Conservation (phyloP, 805 yeast species). For the Yamadazyma tumulicola region DNA sequence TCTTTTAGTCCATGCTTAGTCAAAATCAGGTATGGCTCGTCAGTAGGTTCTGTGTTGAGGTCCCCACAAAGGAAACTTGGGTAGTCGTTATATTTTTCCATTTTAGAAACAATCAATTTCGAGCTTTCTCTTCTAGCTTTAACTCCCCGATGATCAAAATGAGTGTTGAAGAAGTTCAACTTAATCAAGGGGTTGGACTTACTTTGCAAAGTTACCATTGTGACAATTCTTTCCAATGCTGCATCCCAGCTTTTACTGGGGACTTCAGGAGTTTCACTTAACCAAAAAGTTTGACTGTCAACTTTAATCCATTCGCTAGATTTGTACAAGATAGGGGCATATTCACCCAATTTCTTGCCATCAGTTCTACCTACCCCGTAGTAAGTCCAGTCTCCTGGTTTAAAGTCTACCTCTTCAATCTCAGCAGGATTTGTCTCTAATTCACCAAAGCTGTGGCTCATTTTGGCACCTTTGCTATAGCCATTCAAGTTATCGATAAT, state of each 20-base stretch:
- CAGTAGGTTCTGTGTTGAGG: slow-evolving; percentile 40
- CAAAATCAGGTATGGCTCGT: slow-evolving; percentile 39
- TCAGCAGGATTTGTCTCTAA: too few relatives aligned
- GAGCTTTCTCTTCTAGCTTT: slow-evolving; percentile 34
- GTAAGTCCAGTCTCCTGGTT: slow-evolving; percentile 26
- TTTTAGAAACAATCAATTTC: slow-evolving; percentile 30
- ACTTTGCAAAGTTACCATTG: slow-evolving; percentile 32
- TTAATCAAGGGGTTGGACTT: slow-evolving; percentile 24
- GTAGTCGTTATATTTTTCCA: slow-evolving; percentile 26
- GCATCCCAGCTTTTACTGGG: slow-evolving; percentile 45
- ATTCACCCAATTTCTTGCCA: slow-evolving; percentile 29
- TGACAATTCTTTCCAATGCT: slow-evolving; percentile 37
- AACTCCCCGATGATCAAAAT: slow-evolving; percentile 41
- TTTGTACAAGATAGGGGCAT: slow-evolving; percentile 35
- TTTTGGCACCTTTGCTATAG: too few relatives aligned
- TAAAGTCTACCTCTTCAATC: too few relatives aligned
- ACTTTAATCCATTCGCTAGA: slow-evolving; percentile 27
- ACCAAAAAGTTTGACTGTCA: slow-evolving; percentile 35
- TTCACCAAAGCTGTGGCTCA: too few relatives aligned
- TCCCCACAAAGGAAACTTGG: slow-evolving; percentile 43
- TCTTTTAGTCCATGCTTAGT: slow-evolving; percentile 25
- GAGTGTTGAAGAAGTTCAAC: slow-evolving; percentile 38
- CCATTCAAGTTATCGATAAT: slow-evolving; percentile 21
- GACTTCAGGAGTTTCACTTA: slow-evolving; percentile 43
- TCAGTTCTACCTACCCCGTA: slow-evolving; percentile 37